A percentile compares a stretch with the other conserved stretches of the same genome.
Evolutionary conservation across 768 basidiomycete species (phyloP).

Genomic region (Holtermannia corniformis): DNA sequence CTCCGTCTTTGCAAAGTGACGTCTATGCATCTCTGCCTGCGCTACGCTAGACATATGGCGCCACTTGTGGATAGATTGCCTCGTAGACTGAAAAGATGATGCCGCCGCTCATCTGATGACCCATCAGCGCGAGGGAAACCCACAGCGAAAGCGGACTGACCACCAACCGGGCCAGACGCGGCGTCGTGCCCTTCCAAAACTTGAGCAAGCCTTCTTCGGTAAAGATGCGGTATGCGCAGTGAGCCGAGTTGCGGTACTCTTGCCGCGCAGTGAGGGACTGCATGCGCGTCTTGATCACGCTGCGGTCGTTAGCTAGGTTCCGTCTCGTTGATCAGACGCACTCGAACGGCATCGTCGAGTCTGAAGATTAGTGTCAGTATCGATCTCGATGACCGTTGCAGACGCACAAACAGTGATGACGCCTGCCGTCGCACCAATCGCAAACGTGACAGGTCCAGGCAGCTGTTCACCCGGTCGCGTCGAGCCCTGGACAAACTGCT

Average conservation of each 20-base stretch:
- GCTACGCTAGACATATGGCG: constrained; percentile 5
- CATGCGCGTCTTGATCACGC: constrained; percentile 97
- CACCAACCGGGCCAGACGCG: constrained; percentile 71
- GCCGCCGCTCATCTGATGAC: constrained; percentile 68
- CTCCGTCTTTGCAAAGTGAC: not conserved
- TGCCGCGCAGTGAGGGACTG: constrained; percentile 73
- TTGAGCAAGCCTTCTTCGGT: constrained; percentile 84
- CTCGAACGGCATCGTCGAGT: constrained; percentile 44
- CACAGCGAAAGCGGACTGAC: constrained; percentile 20
- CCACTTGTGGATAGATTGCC: constrained; percentile 31
- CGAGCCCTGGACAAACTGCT: constrained; percentile 81
- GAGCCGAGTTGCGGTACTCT: constrained; percentile 87
- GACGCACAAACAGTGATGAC: constrained; percentile 81
- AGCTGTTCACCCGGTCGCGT: constrained; percentile 72
- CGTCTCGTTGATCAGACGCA: constrained; percentile 14
- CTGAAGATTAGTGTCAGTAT: constrained; percentile 1
- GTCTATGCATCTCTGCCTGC: not conserved
- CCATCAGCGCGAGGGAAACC: not conserved
- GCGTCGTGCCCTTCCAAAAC: constrained; percentile 97
- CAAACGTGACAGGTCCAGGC: constrained; percentile 82
- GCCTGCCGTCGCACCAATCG: constrained; percentile 85
- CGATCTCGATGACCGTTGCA: constrained; percentile 39
- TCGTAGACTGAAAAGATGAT: constrained; percentile 91
- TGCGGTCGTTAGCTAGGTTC: constrained; percentile 35
- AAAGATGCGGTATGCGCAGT: constrained; percentile 88